Evolutionary conservation across 768 basidiomycete genomes (phyloP).

Genomic region (Pilatotrama ljubarskyi): DNA sequence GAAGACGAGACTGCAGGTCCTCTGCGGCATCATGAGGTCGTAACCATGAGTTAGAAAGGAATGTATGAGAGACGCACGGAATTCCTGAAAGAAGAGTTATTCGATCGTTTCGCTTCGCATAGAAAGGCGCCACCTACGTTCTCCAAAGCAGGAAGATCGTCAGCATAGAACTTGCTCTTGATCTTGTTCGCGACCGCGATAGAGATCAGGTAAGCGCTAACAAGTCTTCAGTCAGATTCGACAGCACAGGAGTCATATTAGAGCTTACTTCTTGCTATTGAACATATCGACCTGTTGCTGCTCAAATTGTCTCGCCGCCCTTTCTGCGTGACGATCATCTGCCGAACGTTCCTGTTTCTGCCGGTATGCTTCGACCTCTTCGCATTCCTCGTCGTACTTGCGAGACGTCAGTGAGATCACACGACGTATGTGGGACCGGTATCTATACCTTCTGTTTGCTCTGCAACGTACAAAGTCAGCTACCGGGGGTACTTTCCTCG

Average conservation of each 20-base stretch:
- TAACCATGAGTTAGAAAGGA: not conserved
- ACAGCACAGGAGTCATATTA: not conserved
- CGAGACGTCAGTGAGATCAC: not conserved
- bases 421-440: too few species aligned
- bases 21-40: constrained; percentile 42
- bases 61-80: constrained; percentile 50
- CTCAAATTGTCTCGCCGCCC: constrained; percentile 71
- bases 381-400: constrained; percentile 81
- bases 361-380: constrained; percentile 67
- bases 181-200: constrained; percentile 66
- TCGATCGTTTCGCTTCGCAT: too few species aligned
- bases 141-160: constrained; percentile 67
- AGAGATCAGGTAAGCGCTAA: constrained; percentile 69
- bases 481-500: not conserved
- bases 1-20: constrained; percentile 64
- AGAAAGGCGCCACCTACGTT: constrained; percentile 50
- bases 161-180: constrained; percentile 71
- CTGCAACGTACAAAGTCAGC: constrained; percentile 34
- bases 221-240: not conserved
- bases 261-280: constrained; percentile 73
- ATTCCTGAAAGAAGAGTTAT: constrained; percentile 48
- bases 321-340: constrained; percentile 77
- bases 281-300: constrained; percentile 78
- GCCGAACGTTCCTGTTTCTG: constrained; percentile 78
- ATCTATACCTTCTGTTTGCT: constrained; percentile 61